These are phyloP conservation scores for Ciborinia camelliae DNA, from an alignment of 2,329 filamentous ascomycete species.

Conservation along the genomic window DNA sequence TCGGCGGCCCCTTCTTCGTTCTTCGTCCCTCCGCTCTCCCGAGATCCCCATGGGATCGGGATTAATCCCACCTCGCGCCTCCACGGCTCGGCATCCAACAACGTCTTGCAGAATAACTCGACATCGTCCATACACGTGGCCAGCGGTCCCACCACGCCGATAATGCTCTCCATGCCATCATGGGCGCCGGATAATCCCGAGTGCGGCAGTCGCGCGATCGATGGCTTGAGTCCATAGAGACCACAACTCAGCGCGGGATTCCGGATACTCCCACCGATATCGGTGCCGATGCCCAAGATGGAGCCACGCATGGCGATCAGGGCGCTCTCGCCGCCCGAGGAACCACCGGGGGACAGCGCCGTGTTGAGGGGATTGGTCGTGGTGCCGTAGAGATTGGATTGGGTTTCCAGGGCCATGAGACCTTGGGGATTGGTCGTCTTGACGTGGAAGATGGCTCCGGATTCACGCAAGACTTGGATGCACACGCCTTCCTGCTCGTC, in stretches of 20 bases:
- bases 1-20: neutral
- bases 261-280: constrained; percentile 24
- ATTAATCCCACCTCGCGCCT: constrained; percentile 48
- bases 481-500: constrained; percentile 47
- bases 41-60: constrained; percentile 48
- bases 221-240: constrained; percentile 42
- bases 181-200: constrained; percentile 41
- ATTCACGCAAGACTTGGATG: constrained; percentile 44
- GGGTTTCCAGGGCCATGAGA: constrained; percentile 45
- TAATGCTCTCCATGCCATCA: constrained; percentile 52
- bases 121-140: constrained; percentile 46
- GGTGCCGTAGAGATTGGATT: constrained; percentile 41
- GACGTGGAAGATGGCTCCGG: constrained; percentile 50
- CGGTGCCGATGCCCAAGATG: constrained; percentile 46
- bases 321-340: constrained; percentile 59
- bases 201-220: constrained; percentile 24
- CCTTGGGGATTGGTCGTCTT: constrained; percentile 53
- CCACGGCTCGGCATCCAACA: constrained; percentile 44
- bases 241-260: constrained; percentile 45
- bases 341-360: constrained; percentile 56
- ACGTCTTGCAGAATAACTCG: constrained; percentile 34
- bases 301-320: constrained; percentile 50
- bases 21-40: neutral
- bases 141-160: constrained; percentile 46
- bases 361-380: constrained; percentile 56